phyloP scores from a whole-genome alignment of 2,329 filamentous ascomycete species.

The Phialophora verrucosa region DNA sequence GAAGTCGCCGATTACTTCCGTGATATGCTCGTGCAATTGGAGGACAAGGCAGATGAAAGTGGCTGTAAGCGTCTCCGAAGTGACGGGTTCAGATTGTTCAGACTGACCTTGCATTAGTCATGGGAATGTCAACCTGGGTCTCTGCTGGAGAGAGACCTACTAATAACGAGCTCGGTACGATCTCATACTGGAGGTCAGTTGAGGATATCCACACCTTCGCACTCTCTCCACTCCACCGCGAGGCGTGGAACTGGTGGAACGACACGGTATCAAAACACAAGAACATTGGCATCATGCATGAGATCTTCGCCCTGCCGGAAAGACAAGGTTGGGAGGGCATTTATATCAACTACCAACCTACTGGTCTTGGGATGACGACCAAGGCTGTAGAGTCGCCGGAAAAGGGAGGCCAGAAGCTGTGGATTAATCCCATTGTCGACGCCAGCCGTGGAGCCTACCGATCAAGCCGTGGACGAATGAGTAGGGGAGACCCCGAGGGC shows the following conservation, averaged over 20 bases:
- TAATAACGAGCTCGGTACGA: conserved; percentile 49
- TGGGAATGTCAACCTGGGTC: conserved; percentile 53
- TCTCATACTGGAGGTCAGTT: conserved; percentile 60
- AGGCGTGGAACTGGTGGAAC: conserved; percentile 59
- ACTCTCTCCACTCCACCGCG: conserved; percentile 55
- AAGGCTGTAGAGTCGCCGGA: conserved; percentile 6
- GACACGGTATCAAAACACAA: conserved; percentile 43
- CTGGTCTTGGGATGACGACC: conserved; percentile 22
- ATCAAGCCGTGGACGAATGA: conserved; percentile 19
- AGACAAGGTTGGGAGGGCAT: conserved; percentile 58
- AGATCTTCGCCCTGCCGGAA: conserved; percentile 56
- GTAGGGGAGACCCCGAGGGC: conserved; percentile 18
- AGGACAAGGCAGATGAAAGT: conserved; percentile 49
- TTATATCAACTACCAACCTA: conserved; percentile 50
- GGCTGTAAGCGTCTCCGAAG: conserved; percentile 43
- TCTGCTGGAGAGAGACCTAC: conserved; percentile 47
- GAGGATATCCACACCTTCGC: conserved; percentile 61
- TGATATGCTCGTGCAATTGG: conserved; percentile 42
- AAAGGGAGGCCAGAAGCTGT: conserved; percentile 20
- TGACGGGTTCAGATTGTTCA: background rate
- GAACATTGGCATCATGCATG: conserved; percentile 61
- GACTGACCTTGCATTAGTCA: conserved; percentile 39
- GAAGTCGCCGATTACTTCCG: conserved; percentile 43
- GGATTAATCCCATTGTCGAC: conserved; percentile 28
- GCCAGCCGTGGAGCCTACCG: conserved; percentile 20